These are phyloP conservation scores for Xylona heveae DNA, from an alignment of 495 filamentous ascomycete genomes.

Conservation along the genomic window DNA sequence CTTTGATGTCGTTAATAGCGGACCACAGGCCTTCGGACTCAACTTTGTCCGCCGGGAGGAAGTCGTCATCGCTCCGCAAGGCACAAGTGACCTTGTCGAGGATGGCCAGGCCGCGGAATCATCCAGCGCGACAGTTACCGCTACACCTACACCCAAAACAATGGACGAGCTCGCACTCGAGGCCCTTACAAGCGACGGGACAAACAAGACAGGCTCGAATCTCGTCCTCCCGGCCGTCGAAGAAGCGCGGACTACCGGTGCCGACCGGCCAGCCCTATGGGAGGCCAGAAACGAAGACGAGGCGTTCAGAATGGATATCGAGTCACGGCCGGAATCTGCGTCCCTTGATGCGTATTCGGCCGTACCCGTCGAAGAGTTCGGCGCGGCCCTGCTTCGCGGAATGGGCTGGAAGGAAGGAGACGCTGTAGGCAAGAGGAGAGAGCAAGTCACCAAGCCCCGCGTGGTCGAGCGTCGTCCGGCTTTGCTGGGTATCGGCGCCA, in stretches of 20 bases:
- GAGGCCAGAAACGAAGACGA: constrained; percentile 35
- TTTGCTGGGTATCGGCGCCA: constrained; percentile 69
- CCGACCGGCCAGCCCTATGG: too few relatives aligned
- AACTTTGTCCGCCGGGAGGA: constrained; percentile 18
- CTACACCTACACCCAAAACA: constrained; percentile 17
- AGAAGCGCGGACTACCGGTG: constrained; percentile 14
- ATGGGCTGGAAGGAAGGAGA: constrained; percentile 93
- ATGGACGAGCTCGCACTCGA: constrained; percentile 64
- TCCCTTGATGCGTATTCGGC: constrained; percentile 68
- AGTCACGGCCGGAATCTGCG: constrained; percentile 50
- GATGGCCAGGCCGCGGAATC: constrained; percentile 9
- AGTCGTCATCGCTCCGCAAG: too few relatives aligned
- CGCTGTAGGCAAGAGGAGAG: constrained; percentile 33
- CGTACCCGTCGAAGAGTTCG: constrained; percentile 86
- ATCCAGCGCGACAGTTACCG: too few relatives aligned
- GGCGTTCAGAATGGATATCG: constrained; percentile 44
- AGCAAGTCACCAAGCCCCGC: constrained; percentile 20
- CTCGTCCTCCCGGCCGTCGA: constrained; percentile 33
- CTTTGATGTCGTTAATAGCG: constrained; percentile 18
- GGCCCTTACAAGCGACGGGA: constrained; percentile 49
- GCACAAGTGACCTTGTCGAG: too few relatives aligned
- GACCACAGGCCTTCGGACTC: constrained; percentile 23
- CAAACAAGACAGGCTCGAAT: constrained; percentile 28
- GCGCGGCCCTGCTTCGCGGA: constrained; percentile 62
- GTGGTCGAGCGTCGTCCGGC: constrained; percentile 47